phyloP scores from a whole-genome alignment of 1,284 basidiomycete species.

The Ceratorhiza oryzae-sativae region DNA sequence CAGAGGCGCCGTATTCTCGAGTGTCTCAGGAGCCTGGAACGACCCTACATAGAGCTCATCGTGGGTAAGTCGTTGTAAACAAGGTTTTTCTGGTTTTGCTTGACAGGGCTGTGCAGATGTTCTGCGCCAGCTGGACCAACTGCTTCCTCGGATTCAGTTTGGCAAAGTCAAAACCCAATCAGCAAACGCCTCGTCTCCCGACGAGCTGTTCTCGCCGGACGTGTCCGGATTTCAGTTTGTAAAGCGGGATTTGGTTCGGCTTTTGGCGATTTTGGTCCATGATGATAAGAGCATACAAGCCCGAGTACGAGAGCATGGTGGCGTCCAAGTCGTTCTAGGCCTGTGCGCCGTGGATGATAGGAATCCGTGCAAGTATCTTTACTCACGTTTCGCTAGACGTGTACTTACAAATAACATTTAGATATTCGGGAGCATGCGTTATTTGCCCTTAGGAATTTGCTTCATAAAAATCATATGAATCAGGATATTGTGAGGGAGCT shows the following conservation, averaged over 20 bases:
- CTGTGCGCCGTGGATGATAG: conserved; percentile 88
- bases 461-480: conserved; percentile 77
- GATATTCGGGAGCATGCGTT: conserved; percentile 90
- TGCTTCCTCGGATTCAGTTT: conserved; percentile 80
- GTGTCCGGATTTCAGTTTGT: conserved; percentile 76
- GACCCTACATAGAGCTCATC: conserved; percentile 60
- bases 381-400: not conserved
- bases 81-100: not conserved
- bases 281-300: conserved; percentile 72
- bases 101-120: conserved; percentile 57
- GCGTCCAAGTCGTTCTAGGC: conserved; percentile 81
- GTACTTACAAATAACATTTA: not conserved
- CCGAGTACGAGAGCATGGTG: conserved; percentile 69
- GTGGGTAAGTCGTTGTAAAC: conserved; percentile 58
- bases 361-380: conserved; percentile 79
- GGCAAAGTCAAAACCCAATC: conserved; percentile 56
- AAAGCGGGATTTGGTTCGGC: conserved; percentile 82
- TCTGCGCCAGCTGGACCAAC: conserved; percentile 69
- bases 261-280: conserved; percentile 77
- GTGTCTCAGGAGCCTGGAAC: not conserved
- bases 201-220: conserved; percentile 46
- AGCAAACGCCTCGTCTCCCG: not conserved
- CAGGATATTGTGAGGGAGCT: conserved; percentile 79
- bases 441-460: conserved; percentile 78
- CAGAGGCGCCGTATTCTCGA: conserved; percentile 8